Base-by-base conservation (phyloP, 441 rosid genomes). In the Melianthus villosus region DNA sequence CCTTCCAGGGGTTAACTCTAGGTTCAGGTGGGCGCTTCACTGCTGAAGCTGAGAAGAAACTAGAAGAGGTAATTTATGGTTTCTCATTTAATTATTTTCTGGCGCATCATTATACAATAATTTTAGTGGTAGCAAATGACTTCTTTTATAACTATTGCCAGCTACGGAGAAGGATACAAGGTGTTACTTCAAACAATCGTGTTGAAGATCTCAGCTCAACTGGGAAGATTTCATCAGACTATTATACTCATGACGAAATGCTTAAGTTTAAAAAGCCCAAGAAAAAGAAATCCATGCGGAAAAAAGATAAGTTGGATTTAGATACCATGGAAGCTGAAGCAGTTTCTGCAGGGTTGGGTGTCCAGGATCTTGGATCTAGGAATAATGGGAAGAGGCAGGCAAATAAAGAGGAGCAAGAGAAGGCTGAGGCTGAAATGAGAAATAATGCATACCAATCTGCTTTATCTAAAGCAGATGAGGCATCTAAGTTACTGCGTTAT, bases 271-370 rank as follows among this genome's bases (percentile, higher is more conserved):
- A 79, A 61, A 89, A 79, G 62, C 82, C 98, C 41, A 89, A 84
- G 75, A 84, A 84, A 56, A 89, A 68, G 65, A 89, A 89, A 62
- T 62, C 80, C 14, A 54, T 84, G 57, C 63, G 96, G 42, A 89
- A 62, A 68, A 84, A 63, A 72, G 89, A 89, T 37, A 91, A 85
- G 72, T 57, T 82, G 63, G 84, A 91, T 62, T 28, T 91, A 60
- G 77, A 67, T 51, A 75, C 75, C 46, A 84, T 91, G 46, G 98
- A 91, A 85, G 81, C 79, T 20, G 96, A 79, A 61, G 98, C 94
- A 28, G 52, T 69, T 38, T 67, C 98, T 39, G 52, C 77, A 10
- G 98, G 98, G 20, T 61, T 91, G 57, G 96, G 82, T 53, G 64
- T 54, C 42, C 81, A 69, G 44, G 98, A 91, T 72, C 96, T 79